A percentile compares a stretch with the other conserved stretches of the same genome.
phyloP scores from a whole-genome alignment of 176 grass and related monocot species.

The Otatea glauca region DNA sequence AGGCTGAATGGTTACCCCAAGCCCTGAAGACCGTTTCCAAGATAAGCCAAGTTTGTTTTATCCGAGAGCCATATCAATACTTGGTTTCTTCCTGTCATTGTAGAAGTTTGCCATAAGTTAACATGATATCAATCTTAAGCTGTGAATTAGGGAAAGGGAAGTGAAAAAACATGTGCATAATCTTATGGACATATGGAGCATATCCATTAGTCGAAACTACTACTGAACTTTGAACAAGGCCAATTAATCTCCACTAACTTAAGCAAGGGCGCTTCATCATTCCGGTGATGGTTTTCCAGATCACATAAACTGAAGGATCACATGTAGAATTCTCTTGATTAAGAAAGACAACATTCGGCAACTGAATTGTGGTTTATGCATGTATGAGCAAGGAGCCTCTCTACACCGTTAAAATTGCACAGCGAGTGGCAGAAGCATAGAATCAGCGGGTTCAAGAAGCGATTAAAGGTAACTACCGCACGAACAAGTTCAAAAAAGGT shows the following conservation, averaged over 20 bases:
- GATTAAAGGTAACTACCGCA: not conserved
- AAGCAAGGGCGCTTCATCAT: not conserved
- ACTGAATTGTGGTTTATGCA: too few species aligned
- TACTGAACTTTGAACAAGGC: not conserved
- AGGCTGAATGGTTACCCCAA: constrained; percentile 46
- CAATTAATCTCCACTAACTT: not conserved
- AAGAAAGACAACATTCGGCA: not conserved
- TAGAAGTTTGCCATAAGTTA: constrained; percentile 3
- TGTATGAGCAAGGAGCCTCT: too few species aligned
- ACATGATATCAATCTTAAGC: not conserved
- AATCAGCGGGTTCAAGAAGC: not conserved
- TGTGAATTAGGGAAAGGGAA: not conserved
- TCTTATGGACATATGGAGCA: not conserved
- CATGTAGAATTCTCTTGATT: not conserved
- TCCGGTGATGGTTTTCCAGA: not conserved
- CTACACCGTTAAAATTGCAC: too few species aligned
- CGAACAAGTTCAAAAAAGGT: not conserved
- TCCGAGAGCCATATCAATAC: constrained; percentile 62
- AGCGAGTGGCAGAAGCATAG: not conserved
- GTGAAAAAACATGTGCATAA: not conserved
- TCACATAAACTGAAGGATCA: not conserved
- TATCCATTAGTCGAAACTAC: not conserved
- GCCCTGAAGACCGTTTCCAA: constrained; percentile 55
- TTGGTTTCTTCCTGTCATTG: constrained; percentile 47
- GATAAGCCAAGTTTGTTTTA: constrained; percentile 57